Base-by-base conservation (phyloP, 108 stramenopile species). In the Thalassiosira profunda region DNA sequence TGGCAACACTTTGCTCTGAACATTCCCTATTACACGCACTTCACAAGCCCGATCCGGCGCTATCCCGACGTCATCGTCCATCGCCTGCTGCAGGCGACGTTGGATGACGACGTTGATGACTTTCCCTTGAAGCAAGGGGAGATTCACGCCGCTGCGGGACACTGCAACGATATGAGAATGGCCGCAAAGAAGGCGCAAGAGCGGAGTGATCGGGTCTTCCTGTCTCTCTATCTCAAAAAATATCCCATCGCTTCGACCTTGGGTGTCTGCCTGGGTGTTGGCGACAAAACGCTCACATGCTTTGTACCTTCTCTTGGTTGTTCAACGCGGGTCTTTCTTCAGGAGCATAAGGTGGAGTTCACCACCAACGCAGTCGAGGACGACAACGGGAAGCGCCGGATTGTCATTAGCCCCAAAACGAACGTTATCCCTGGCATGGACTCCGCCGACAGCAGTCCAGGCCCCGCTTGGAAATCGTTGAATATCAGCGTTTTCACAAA, bases 11-110 rank as follows among this genome's bases (percentile, higher is more conserved):
- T 93, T 70, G 98, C 97, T 4, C 74, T 99, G 47, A 94, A 96
- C 68, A 99, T 99, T 51, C 97, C 97, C 0, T 97, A 95, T 80
- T 99, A 99, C 73, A 99, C 98, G 2, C 98, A 99, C 70, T 99
- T 99, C 67, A 98, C 97, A 23, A 85, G 82, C 34, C 98, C 97
- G 3, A 98, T 98, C 64, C 83, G 97, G 3, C 85, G 97, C 36
- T 99, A 99, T 68, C 91, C 98, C 1, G 98, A 99, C 76, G 92
- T 98, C 5, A 83, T 98, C 56, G 98, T 76, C 25, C 97, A 98
- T 61, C 85, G 97, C 0, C 76, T 98, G 49, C 85, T 98, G 24
- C 88, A 95, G 31, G 92, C 96, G 10, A 90, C 93, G 48, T 69
- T 98, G 7, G 94, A 97, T 56, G 86, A 86, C 12, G 76, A 79